Conservation (phyloP, 345 rosid genomes). For the Lepidium didymum region DNA sequence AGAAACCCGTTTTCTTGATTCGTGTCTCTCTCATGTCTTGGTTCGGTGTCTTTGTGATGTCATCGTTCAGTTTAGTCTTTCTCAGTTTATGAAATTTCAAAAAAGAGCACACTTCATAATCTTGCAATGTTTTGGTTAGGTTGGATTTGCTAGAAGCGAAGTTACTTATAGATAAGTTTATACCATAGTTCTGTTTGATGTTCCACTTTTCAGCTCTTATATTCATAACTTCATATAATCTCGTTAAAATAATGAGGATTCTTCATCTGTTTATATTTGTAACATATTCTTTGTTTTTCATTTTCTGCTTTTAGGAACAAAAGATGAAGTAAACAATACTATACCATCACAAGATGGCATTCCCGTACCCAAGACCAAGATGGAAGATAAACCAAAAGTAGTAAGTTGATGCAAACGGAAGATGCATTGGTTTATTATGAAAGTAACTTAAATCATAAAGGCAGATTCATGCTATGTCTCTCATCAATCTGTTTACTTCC, state of each 20-base stretch:
- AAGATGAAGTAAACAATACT: slow-evolving; percentile 10
- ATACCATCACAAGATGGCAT: not conserved
- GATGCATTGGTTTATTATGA: not conserved
- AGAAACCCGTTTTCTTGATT: not conserved
- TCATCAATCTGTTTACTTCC: not conserved
- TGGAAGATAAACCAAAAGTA: slow-evolving; percentile 10
- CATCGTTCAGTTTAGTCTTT: not conserved
- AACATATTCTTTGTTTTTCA: not conserved
- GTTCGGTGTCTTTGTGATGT: not conserved
- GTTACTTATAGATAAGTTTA: not conserved
- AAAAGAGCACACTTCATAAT: not conserved
- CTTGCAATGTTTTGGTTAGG: not conserved
- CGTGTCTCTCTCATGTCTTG: not conserved
- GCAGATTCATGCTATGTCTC: not conserved
- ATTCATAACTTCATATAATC: not conserved
- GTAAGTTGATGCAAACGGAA: slow-evolving; percentile 12
- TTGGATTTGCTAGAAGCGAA: not conserved
- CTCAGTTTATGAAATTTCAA: not conserved
- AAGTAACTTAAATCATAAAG: not conserved
- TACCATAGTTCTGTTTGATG: not conserved
- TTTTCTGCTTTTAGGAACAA: slow-evolving; percentile 20
- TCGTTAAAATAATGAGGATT: not conserved
- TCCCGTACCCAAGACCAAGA: slow-evolving; percentile 5
- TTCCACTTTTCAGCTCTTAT: not conserved
- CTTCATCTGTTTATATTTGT: not conserved